Evolutionary conservation across 805 yeast species (phyloP).

Genomic region (Candida silvicultrix): DNA sequence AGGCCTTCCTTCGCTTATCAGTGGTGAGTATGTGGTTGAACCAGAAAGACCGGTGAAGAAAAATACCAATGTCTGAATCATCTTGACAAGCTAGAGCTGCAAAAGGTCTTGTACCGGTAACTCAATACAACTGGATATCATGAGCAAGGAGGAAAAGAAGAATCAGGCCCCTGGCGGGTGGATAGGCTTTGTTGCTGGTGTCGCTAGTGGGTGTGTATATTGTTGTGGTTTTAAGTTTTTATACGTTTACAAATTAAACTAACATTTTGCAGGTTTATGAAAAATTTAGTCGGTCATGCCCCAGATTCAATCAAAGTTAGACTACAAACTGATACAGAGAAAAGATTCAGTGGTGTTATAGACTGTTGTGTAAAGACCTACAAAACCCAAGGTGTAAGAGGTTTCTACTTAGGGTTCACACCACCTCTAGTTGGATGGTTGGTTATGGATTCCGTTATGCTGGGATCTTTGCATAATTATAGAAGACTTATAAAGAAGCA

Average conservation of each 20-base stretch:
- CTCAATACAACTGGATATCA: too few species aligned
- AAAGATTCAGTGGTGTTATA: conserved; percentile 70
- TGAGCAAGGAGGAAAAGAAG: not conserved
- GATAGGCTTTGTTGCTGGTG: conserved; percentile 84
- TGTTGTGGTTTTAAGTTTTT: too few species aligned
- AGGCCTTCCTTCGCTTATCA: not conserved
- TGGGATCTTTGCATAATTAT: conserved; percentile 80
- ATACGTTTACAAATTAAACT: too few species aligned
- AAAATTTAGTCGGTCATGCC: conserved; percentile 89
- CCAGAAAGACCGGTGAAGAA: not conserved
- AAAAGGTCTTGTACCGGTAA: too few species aligned
- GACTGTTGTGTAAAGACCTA: conserved; percentile 75
- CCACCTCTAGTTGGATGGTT: conserved; percentile 96
- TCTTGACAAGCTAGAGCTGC: too few species aligned
- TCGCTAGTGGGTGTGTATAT: conserved; percentile 19
- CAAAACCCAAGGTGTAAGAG: conserved; percentile 67
- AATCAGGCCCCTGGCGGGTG: conserved; percentile 18
- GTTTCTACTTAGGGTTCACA: conserved; percentile 84
- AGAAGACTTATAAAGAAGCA: conserved; percentile 59
- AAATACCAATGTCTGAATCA: not conserved
- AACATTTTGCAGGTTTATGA: conserved; percentile 38
- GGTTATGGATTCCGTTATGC: conserved; percentile 85
- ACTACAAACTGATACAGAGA: conserved; percentile 62
- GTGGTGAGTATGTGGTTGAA: not conserved
- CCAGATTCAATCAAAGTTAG: conserved; percentile 88